A percentile compares a stretch with the other conserved stretches of the same genome.
Conservation (phyloP, 768 basidiomycete species). For the Floccularia luteovirens region DNA sequence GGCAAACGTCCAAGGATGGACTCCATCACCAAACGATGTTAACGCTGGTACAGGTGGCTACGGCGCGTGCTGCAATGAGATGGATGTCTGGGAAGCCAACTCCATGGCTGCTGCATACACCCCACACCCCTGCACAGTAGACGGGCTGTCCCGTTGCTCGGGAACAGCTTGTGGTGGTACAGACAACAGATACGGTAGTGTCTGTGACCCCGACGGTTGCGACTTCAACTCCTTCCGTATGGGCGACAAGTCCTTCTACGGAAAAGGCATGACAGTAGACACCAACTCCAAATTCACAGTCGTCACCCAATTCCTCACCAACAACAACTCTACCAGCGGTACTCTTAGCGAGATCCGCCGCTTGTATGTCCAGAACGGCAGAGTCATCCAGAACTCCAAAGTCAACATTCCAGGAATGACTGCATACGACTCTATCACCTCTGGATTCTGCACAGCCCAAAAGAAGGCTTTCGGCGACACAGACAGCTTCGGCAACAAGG, state of each 20-base stretch:
- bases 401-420: constrained; percentile 26
- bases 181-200: constrained; percentile 20
- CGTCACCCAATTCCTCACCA: constrained; percentile 37
- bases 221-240: constrained; percentile 42
- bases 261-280: constrained; percentile 27
- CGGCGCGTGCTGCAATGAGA: constrained; percentile 3
- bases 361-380: constrained; percentile 35
- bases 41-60: constrained; percentile 4
- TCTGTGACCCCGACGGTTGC: constrained; percentile 36
- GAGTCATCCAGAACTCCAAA: constrained; percentile 31
- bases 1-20: constrained; percentile 3
- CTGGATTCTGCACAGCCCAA: constrained; percentile 28
- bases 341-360: constrained; percentile 34
- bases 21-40: constrained; percentile 1
- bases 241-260: constrained; percentile 31
- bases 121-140: constrained; percentile 28
- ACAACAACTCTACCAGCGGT: constrained; percentile 27
- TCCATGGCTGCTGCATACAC: constrained; percentile 28
- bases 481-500: constrained; percentile 27
- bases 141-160: constrained; percentile 22
- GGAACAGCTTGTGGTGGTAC: constrained; percentile 19
- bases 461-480: constrained; percentile 33
- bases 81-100: constrained; percentile 16
- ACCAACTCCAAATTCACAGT: constrained; percentile 31
- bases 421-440: constrained; percentile 29